These are phyloP conservation scores for Fraxinus ornus DNA, from an alignment of 305 asterid species.

Conservation along the genomic window DNA sequence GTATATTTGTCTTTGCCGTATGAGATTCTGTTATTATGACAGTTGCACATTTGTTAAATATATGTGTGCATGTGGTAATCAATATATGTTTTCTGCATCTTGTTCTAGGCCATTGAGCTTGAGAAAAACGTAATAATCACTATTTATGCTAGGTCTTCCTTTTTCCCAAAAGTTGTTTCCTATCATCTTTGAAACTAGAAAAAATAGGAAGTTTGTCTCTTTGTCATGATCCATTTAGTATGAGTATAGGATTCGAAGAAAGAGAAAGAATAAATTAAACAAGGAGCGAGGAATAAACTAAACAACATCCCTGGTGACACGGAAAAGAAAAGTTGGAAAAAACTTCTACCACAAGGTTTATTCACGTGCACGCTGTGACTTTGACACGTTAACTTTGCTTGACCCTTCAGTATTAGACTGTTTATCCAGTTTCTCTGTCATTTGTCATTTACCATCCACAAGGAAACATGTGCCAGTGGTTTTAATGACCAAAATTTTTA, in stretches of 20 bases:
- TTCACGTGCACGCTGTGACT: background rate
- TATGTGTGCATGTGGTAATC: background rate
- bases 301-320: background rate
- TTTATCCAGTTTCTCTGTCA: background rate
- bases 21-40: background rate
- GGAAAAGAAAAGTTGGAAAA: background rate
- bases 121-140: background rate
- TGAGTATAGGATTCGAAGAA: background rate
- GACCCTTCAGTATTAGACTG: background rate
- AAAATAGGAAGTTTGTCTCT: background rate
- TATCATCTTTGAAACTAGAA: background rate
- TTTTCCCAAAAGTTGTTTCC: background rate
- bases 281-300: background rate
- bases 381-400: background rate
- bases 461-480: background rate
- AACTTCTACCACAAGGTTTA: background rate
- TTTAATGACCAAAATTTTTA: background rate
- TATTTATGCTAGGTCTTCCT: conserved; percentile 1
- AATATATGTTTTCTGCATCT: background rate
- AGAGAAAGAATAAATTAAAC: background rate
- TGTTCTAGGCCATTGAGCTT: background rate
- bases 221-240: background rate
- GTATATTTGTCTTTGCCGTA: background rate
- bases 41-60: background rate
- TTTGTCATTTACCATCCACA: background rate